Evolutionary conservation across 2,329 filamentous ascomycete genomes (phyloP), one percentile per base, ranked within the genome.

Genomic region (Sphaerostilbella broomeana): DNA sequence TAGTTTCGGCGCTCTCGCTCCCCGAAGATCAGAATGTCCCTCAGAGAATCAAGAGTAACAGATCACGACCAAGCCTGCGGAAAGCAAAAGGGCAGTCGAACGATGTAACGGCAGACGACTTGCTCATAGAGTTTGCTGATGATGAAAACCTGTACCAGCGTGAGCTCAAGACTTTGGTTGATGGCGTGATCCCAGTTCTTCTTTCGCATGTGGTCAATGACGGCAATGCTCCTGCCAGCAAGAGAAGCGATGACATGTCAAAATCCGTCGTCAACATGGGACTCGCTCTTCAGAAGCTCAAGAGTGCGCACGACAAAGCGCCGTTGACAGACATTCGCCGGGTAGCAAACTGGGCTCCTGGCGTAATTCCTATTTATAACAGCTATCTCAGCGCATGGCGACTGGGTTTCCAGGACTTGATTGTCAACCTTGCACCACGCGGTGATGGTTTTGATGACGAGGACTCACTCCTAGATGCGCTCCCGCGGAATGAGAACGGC

Each of bases 231-330:
- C 53, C 64, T 11, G 65, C 70, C 17, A 63, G 67, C 11, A 64
- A 69, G 32, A 76, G 77, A 49, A 71, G 67, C 17, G 58, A 84
- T 42, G 60, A 72, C 45, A 75, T 89, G 48, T 88, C 86, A 11
- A 86, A 87, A 59, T 85, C 90, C 1, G 94, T 98, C 38, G 80
- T 97, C 29, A 81, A 87, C 51, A 97, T 98, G 89, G 92, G 92
- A 6, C 75, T 95, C 40, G 81, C 84, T 4, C 71, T 98, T 5
- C 89, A 97, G 60, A 82, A 86, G 51, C 67, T 98, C 33, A 88
- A 83, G 59, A 78, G 75, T 17, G 67, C 86, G 25, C 92, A 98
- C 64, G 84, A 78, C 54, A 80, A 82, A 38, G 84, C 94, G 12
- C 88, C 90, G 0, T 69, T 84, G 35, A 72, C 80, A 16, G 80